phyloP scores from a whole-genome alignment of 345 rosid genomes.

The Populus tremula region DNA sequence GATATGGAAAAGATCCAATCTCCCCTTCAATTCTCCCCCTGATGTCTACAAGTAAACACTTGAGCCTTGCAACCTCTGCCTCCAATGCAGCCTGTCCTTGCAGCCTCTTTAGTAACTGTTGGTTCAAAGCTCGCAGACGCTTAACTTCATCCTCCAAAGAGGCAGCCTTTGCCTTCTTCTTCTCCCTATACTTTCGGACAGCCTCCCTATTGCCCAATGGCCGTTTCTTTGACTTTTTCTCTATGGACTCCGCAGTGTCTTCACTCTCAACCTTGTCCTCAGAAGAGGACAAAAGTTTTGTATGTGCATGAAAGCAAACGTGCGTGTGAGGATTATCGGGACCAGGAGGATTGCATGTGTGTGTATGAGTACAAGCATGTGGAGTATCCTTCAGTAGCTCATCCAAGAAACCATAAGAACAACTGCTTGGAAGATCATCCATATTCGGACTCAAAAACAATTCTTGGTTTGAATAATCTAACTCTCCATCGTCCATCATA shows the following conservation, averaged over 20 bases:
- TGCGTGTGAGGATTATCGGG: slow-evolving; percentile 85
- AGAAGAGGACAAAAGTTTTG: slow-evolving; percentile 56
- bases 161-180: slow-evolving; percentile 94
- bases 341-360: slow-evolving; percentile 91
- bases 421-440: slow-evolving; percentile 57
- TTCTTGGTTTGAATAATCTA: slow-evolving; percentile 81
- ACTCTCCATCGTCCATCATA: slow-evolving; percentile 87
- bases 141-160: slow-evolving; percentile 85
- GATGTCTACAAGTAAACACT: slow-evolving; percentile 94
- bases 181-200: slow-evolving; percentile 92
- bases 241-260: slow-evolving; percentile 72
- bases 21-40: slow-evolving; percentile 98
- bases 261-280: slow-evolving; percentile 69
- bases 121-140: slow-evolving; percentile 69
- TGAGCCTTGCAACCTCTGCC: slow-evolving; percentile 83
- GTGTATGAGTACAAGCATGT: slow-evolving; percentile 88
- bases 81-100: slow-evolving; percentile 89
- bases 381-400: slow-evolving; percentile 54
- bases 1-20: slow-evolving; percentile 93
- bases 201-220: slow-evolving; percentile 85
- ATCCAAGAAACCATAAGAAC: slow-evolving; percentile 70
- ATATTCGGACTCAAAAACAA: slow-evolving; percentile 50
- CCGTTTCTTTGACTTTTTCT: slow-evolving; percentile 63
- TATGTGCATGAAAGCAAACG: slow-evolving; percentile 89
- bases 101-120: slow-evolving; percentile 78